Base-by-base conservation (phyloP, 148 eudicot species). In the Vaccinium macrocarpon region DNA sequence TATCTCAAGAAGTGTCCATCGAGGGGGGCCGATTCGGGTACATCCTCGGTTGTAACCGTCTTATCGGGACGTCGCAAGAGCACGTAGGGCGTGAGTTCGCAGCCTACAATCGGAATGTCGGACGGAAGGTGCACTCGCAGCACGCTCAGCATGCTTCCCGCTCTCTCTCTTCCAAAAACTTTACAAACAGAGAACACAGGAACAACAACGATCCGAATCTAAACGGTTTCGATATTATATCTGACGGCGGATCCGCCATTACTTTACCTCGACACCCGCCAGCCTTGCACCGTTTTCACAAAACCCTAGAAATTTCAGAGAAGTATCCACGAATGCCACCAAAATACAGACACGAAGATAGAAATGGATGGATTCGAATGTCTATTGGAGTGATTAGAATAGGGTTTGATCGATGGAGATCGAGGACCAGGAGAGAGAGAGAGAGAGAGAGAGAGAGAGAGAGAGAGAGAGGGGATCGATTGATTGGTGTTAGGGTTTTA, bases 81-180 rank as follows among this genome's bases (percentile, higher is more conserved):
- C 71, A 97, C 97, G 80, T 97, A 97, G 2, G 99, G 99, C 79
- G 96, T 86, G 56, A 97, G 93, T 91, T 97, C 99, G 48, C 98
- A 94, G 18, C 98, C 98, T 82, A 95, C 98, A 83, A 95, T 95
- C 42, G 98, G 98, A 87, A 95, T 95, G 56, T 97, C 99, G 85
- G 99, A 97, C 68, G 99, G 99, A 18, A 97, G 90, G 81, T 97
- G 95, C 84, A 97, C 96, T 81, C 99, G 87, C 38, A 91, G 86
- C 89, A 97, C 96, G 81, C 87, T 95, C 96, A 97, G 90, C 98
- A 95, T 95, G 18, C 89, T 93, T 74, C 83, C 82, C 81, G 81
- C 85, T 76, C 89, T 89, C 76, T 74, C 68, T 27, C 87, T 82
- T 64, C 85, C 42, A 66, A 14, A 68, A 29, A 68, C 73, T 70